Evolutionary conservation across 371 early-diverging fungal genomes (phyloP).

Genomic region (Mortierella sp.): DNA sequence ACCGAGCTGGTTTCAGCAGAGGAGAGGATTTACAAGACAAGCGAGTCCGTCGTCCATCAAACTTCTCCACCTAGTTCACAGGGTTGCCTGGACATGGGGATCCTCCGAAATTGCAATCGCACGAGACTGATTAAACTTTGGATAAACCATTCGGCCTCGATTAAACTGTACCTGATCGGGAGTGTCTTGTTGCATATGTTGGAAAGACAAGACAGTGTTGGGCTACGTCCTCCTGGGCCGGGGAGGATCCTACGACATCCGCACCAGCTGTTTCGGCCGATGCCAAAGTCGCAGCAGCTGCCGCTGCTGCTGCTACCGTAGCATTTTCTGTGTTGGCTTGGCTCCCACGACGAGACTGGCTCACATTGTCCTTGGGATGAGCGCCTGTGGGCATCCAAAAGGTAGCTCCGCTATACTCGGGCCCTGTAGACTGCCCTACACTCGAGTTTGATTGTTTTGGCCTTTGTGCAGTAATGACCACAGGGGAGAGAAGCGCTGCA

Average conservation of each 20-base stretch:
- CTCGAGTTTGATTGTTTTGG: background rate
- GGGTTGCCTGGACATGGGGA: background rate
- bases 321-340: background rate
- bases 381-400: background rate
- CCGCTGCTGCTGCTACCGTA: background rate
- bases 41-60: too few species aligned
- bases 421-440: background rate
- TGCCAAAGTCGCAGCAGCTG: background rate
- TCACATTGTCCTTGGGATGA: background rate
- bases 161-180: conserved; percentile 7
- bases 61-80: background rate
- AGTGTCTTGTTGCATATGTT: conserved; percentile 17
- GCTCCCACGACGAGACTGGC: background rate
- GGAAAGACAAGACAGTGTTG: conserved; percentile 18
- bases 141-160: background rate
- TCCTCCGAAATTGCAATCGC: too few species aligned
- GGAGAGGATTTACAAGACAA: too few species aligned
- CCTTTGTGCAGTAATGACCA: background rate
- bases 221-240: background rate
- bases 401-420: too few species aligned
- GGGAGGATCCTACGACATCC: background rate
- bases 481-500: background rate
- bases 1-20: too few species aligned
- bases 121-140: background rate
- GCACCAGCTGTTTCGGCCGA: background rate